Percentiles rank a stretch among this genome's conserved stretches.
Conservation (phyloP, 2,329 filamentous ascomycete genomes). For the Neonectria hederae region DNA sequence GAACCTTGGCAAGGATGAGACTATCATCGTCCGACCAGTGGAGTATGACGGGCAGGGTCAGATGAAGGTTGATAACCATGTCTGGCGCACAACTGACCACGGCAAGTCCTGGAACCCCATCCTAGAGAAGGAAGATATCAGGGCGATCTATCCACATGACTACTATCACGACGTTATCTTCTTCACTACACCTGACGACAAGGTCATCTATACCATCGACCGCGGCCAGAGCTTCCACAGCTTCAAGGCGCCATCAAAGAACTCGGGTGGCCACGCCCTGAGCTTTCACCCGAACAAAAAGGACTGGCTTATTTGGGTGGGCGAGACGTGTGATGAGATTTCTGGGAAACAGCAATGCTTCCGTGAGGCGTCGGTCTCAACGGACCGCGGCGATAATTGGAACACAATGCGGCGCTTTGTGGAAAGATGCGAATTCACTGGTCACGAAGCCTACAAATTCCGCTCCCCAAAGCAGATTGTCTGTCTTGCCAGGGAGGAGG, state of each 20-base stretch:
- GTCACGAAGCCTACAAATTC: slow-evolving; percentile 65
- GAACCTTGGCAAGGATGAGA: slow-evolving; percentile 76
- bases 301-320: slow-evolving; percentile 94
- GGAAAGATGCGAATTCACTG: slow-evolving; percentile 87
- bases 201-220: slow-evolving; percentile 83
- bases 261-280: slow-evolving; percentile 58
- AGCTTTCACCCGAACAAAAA: slow-evolving; percentile 86
- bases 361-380: slow-evolving; percentile 77
- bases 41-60: slow-evolving; percentile 43
- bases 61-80: slow-evolving; percentile 58
- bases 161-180: slow-evolving; percentile 88
- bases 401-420: slow-evolving; percentile 77
- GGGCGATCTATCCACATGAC: slow-evolving; percentile 77
- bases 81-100: slow-evolving; percentile 84
- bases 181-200: slow-evolving; percentile 73
- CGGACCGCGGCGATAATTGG: slow-evolving; percentile 85
- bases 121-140: slow-evolving; percentile 75
- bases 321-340: slow-evolving; percentile 71
- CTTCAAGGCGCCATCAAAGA: slow-evolving; percentile 74
- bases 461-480: slow-evolving; percentile 66
- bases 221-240: slow-evolving; percentile 77
- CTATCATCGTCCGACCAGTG: slow-evolving; percentile 65
- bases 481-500: slow-evolving; percentile 65
- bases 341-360: slow-evolving; percentile 69
- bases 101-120: slow-evolving; percentile 84